Percentiles rank a stretch among this genome's conserved stretches.
Conservation (phyloP, 176 grass and related monocot genomes). For the Tillandsia leiboldiana region DNA sequence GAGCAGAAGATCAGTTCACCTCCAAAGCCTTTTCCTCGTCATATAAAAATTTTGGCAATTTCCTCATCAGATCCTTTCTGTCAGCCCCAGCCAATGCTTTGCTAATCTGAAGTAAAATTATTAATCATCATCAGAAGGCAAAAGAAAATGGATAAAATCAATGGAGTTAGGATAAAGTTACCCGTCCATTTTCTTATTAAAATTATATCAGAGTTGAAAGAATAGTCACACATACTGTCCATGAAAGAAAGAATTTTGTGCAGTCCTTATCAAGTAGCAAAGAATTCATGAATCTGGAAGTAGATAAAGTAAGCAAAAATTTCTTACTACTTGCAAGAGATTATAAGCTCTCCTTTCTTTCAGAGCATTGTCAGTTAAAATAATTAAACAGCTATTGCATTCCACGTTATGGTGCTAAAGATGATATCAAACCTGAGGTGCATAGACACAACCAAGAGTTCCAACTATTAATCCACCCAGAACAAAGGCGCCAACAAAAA, state of each 20-base stretch:
- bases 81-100: slow-evolving; percentile 19
- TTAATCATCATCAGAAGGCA: neutral
- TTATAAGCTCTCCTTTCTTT: too few species aligned
- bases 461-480: slow-evolving; percentile 21
- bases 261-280: neutral
- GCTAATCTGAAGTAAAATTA: slow-evolving; percentile 8
- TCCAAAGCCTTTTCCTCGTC: slow-evolving; percentile 25
- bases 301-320: too few species aligned
- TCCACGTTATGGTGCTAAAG: too few species aligned
- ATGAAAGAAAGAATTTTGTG: too few species aligned
- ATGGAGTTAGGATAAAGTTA: neutral
- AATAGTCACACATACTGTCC: too few species aligned
- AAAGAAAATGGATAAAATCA: neutral
- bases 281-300: neutral
- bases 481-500: slow-evolving; percentile 22
- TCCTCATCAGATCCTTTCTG: slow-evolving; percentile 23
- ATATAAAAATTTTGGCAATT: slow-evolving; percentile 23
- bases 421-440: slow-evolving; percentile 10
- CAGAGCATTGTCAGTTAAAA: too few species aligned
- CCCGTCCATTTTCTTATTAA: neutral
- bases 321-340: too few species aligned
- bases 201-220: too few species aligned
- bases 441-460: slow-evolving; percentile 24
- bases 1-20: slow-evolving; percentile 5
- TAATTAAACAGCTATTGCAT: too few species aligned